Conservation (phyloP, 2,329 filamentous ascomycete genomes). For the Myriangium duriaei region DNA sequence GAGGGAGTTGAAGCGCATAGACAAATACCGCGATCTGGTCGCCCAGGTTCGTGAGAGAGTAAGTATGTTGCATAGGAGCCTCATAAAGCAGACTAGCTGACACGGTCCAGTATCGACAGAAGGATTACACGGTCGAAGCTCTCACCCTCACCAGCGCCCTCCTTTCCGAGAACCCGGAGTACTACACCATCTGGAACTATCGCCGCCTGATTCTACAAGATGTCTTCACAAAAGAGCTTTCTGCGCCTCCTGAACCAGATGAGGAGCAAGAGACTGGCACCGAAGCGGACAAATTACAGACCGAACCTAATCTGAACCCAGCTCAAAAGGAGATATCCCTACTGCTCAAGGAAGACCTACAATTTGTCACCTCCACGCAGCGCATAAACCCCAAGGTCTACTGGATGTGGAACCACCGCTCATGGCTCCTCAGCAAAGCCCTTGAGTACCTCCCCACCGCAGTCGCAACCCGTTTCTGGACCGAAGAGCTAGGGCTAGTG, state of each 20-base stretch:
- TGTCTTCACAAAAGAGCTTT: slow-evolving; percentile 40
- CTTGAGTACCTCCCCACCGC: slow-evolving; percentile 47
- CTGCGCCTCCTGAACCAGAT: slow-evolving; percentile 27
- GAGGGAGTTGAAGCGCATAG: slow-evolving; percentile 63
- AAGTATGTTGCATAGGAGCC: too few species aligned
- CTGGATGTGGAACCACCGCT: slow-evolving; percentile 96
- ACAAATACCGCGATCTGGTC: slow-evolving; percentile 61
- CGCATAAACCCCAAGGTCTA: slow-evolving; percentile 90
- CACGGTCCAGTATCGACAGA: slow-evolving; percentile 28
- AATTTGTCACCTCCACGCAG: slow-evolving; percentile 73
- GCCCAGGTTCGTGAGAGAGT: slow-evolving; percentile 55
- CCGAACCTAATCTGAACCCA: slow-evolving; percentile 20
- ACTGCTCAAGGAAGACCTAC: slow-evolving; percentile 59
- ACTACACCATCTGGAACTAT: slow-evolving; percentile 86
- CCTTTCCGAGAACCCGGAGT: slow-evolving; percentile 67
- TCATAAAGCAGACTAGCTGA: too few species aligned
- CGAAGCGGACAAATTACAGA: slow-evolving; percentile 4
- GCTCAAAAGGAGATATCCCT: slow-evolving; percentile 30
- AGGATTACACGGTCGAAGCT: slow-evolving; percentile 40
- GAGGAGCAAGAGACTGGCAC: slow-evolving; percentile 4
- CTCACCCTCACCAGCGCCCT: slow-evolving; percentile 57
- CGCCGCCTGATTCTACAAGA: slow-evolving; percentile 60
- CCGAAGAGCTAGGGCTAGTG: slow-evolving; percentile 68
- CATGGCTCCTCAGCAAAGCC: slow-evolving; percentile 69
- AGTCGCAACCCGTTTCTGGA: slow-evolving; percentile 58